phyloP scores from a whole-genome alignment of 768 basidiomycete species.

The Kwoniella sp. region DNA sequence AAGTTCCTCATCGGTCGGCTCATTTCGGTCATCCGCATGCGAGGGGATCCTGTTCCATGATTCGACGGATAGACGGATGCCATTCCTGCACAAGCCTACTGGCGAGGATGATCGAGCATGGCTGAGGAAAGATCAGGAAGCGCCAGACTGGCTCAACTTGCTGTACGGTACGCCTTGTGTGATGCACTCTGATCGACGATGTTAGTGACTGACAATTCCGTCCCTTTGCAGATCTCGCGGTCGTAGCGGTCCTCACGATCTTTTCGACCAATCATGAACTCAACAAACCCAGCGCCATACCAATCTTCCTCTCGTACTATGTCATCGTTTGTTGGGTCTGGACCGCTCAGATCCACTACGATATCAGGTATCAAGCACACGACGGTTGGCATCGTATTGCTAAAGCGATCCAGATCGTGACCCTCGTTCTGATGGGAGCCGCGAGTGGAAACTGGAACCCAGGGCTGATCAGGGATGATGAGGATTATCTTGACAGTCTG shows the following conservation, averaged over 20 bases:
- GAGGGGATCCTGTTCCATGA: too few relatives aligned
- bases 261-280: constrained; percentile 32
- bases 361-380: constrained; percentile 32
- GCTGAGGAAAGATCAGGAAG: constrained; percentile 23
- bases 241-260: constrained; percentile 37
- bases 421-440: constrained; percentile 39
- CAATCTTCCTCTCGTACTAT: constrained; percentile 35
- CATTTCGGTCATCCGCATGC: too few relatives aligned
- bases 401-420: constrained; percentile 29
- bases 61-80: too few relatives aligned
- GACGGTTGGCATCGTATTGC: constrained; percentile 25
- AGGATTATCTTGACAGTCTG: neutral
- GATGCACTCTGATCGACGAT: neutral
- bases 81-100: constrained; percentile 5
- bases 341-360: constrained; percentile 33
- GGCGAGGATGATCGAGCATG: constrained; percentile 16
- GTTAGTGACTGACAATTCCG: neutral
- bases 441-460: constrained; percentile 36
- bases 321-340: constrained; percentile 34
- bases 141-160: constrained; percentile 34
- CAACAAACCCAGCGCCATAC: constrained; percentile 20
- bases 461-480: constrained; percentile 13
- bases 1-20: too few relatives aligned
- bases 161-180: constrained; percentile 31
- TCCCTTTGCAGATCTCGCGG: constrained; percentile 25